Percentiles rank a stretch among this genome's conserved stretches.
phyloP scores from a whole-genome alignment of 2,329 filamentous ascomycete species.

The Trichoderma arundinaceum region DNA sequence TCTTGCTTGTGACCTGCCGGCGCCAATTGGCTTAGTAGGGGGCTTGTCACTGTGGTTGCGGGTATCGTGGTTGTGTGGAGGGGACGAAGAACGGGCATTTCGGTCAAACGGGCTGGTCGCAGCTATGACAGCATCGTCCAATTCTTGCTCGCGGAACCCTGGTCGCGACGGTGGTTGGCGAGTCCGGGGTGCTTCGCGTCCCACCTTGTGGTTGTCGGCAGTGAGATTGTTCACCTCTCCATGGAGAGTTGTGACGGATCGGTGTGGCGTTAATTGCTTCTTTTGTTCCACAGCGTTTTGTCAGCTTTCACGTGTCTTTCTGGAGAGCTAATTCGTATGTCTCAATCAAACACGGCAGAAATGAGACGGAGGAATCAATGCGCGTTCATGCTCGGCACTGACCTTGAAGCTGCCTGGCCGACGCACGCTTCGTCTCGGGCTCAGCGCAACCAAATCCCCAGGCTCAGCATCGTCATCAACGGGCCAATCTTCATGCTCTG shows the following conservation, averaged over 20 bases:
- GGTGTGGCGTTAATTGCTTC: conserved; percentile 30
- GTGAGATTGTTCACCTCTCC: conserved; percentile 22
- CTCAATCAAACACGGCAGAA: background rate
- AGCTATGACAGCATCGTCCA: conserved; percentile 31
- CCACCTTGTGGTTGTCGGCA: conserved; percentile 17
- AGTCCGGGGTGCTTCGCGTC: conserved; percentile 13
- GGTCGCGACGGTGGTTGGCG: conserved; percentile 24
- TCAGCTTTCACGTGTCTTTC: conserved; percentile 24
- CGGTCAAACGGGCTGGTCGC: conserved; percentile 30
- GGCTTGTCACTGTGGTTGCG: conserved; percentile 30
- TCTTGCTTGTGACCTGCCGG: conserved; percentile 36
- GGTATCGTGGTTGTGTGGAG: conserved; percentile 11
- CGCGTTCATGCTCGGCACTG: conserved; percentile 6
- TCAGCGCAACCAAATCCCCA: background rate
- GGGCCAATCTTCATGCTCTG: background rate
- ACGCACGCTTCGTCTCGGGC: background rate
- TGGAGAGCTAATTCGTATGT: background rate
- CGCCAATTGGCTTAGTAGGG: conserved; percentile 34
- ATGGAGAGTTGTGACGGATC: conserved; percentile 6
- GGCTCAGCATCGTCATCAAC: background rate
- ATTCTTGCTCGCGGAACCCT: conserved; percentile 10
- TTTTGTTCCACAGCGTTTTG: background rate
- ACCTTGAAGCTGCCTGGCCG: conserved; percentile 7
- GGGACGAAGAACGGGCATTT: conserved; percentile 19
- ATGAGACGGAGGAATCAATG: background rate